Conservation (phyloP, 805 yeast genomes). For the Yarrowia alimentaria region DNA sequence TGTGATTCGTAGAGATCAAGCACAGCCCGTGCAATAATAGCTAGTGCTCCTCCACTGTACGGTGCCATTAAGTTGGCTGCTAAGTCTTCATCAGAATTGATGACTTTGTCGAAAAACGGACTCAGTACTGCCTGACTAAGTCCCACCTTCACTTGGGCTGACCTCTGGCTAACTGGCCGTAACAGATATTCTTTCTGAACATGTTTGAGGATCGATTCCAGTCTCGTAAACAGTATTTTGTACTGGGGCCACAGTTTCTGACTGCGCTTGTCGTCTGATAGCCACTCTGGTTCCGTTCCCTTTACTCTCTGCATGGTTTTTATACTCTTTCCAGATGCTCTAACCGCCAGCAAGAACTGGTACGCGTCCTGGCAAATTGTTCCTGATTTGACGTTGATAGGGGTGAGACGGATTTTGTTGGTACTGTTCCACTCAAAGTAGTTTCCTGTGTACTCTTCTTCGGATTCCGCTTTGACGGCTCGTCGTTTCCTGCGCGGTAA, state of each 20-base stretch:
- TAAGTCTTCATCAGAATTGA: no score
- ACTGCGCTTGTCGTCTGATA: not conserved
- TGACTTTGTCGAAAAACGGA: no score
- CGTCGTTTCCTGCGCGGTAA: no score
- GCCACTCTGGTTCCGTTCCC: not conserved
- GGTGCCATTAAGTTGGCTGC: no score
- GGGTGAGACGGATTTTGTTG: not conserved
- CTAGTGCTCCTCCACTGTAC: no score
- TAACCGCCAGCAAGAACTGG: not conserved
- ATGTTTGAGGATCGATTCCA: constrained; percentile 2
- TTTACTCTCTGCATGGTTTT: not conserved
- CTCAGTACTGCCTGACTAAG: no score
- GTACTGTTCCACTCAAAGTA: not conserved
- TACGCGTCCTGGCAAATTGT: not conserved
- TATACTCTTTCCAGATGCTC: not conserved
- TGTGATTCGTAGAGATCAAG: no score
- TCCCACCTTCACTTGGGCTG: no score
- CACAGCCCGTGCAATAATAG: no score
- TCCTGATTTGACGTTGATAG: not conserved
- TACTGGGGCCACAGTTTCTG: not conserved
- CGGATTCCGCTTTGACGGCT: not conserved
- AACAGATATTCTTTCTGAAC: not conserved
- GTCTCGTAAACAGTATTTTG: not conserved
- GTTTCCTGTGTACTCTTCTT: not conserved
- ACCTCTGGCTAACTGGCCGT: not conserved